These are phyloP conservation scores for Botrytis squamosa DNA, from an alignment of 2,329 filamentous ascomycete genomes.

Conservation along the genomic window DNA sequence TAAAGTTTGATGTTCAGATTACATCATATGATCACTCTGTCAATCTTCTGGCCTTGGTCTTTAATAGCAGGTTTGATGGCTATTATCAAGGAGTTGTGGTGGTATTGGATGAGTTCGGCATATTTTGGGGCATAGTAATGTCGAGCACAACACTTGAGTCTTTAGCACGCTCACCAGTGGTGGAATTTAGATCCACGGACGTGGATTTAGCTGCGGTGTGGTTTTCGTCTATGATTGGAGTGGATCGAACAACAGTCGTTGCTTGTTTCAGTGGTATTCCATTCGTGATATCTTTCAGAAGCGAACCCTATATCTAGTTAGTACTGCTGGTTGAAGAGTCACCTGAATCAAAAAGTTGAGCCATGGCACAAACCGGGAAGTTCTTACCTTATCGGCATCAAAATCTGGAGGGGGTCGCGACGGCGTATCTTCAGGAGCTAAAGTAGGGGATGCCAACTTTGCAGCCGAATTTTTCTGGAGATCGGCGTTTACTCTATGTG, in stretches of 20 bases:
- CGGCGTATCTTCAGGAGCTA: neutral
- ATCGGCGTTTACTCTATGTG: slow-evolving; percentile 33
- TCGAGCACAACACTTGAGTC: neutral
- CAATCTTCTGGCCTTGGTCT: neutral
- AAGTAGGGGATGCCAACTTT: neutral
- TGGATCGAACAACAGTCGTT: slow-evolving; percentile 1
- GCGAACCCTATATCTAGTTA: neutral
- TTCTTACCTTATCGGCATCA: slow-evolving; percentile 2
- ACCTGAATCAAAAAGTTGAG: neutral
- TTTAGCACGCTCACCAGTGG: neutral
- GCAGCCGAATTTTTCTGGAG: slow-evolving; percentile 24
- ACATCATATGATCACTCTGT: neutral
- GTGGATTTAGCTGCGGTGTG: neutral
- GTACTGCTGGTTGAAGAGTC: neutral
- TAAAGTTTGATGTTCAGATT: neutral
- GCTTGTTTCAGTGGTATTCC: neutral
- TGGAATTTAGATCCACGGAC: neutral
- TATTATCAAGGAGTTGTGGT: neutral
- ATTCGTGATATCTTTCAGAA: neutral
- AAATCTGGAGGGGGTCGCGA: neutral
- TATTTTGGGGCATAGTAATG: slow-evolving; percentile 14
- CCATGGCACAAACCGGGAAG: neutral
- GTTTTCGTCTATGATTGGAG: neutral
- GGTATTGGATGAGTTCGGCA: neutral
- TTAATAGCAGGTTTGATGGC: neutral